These are phyloP conservation scores for Pseudotsuga menziesii DNA, from an alignment of 75 land plant species.

Conservation along the genomic window DNA sequence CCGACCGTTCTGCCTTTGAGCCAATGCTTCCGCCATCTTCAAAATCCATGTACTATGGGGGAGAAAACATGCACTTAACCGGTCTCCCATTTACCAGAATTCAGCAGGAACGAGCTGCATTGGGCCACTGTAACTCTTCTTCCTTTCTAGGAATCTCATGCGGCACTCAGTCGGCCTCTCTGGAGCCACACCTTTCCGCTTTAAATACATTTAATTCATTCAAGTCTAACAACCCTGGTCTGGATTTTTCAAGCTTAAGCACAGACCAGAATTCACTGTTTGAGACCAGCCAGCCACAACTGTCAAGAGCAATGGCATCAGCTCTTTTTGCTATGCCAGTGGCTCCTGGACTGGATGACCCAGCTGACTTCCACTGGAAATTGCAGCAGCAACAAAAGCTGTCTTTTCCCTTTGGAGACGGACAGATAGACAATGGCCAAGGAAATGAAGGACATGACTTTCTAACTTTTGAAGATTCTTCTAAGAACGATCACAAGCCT, in stretches of 20 bases:
- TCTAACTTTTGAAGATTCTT: constrained; percentile 4
- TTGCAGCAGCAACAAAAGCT: constrained; percentile 9
- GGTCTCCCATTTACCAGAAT: constrained; percentile 9
- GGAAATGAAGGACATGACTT: constrained; percentile 6
- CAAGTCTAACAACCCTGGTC: constrained; percentile 10
- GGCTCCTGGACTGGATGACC: constrained; percentile 7
- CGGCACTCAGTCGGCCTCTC: background rate
- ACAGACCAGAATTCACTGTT: constrained; percentile 4
- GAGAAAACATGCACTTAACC: background rate
- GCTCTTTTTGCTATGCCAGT: constrained; percentile 4
- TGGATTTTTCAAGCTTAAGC: constrained; percentile 5
- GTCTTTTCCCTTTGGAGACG: constrained; percentile 7
- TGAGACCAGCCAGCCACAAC: constrained; percentile 5
- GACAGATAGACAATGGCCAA: background rate
- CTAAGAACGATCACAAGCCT: constrained; percentile 7
- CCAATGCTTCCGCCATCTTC: constrained; percentile 6
- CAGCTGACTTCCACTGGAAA: constrained; percentile 4
- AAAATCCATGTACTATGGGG: constrained; percentile 3
- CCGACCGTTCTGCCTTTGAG: background rate
- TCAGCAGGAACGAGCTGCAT: constrained; percentile 4
- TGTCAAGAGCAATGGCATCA: constrained; percentile 10
- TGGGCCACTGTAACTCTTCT: constrained; percentile 2
- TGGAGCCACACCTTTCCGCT: constrained; percentile 6
- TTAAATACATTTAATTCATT: constrained; percentile 7
- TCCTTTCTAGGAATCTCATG: constrained; percentile 1